These are phyloP conservation scores for Starmerella bombi DNA, from an alignment of 805 yeast species.

Conservation along the genomic window DNA sequence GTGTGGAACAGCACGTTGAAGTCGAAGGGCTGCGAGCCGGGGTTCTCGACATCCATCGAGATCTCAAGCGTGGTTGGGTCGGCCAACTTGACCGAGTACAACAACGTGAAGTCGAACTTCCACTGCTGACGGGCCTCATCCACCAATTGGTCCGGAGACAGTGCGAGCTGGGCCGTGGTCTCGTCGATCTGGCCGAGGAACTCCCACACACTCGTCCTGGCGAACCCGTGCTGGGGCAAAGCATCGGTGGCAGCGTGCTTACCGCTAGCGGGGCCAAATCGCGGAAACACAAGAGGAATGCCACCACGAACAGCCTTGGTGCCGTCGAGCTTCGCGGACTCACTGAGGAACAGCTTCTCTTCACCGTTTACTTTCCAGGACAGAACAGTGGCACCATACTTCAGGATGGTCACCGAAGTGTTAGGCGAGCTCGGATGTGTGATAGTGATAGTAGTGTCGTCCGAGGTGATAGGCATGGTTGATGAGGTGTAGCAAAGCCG, in stretches of 20 bases:
- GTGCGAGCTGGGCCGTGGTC: conserved; percentile 70
- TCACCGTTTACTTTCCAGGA: conserved; percentile 64
- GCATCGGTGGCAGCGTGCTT: conserved; percentile 32
- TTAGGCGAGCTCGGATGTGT: conserved; percentile 12
- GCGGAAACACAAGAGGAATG: conserved; percentile 91
- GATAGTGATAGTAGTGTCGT: conserved; percentile 16
- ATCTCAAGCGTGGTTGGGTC: conserved; percentile 37
- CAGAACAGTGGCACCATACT: conserved; percentile 76
- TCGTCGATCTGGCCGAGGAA: conserved; percentile 72
- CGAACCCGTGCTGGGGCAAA: conserved; percentile 95
- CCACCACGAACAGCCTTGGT: conserved; percentile 94
- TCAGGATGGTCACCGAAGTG: conserved; percentile 46
- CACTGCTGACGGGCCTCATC: conserved; percentile 46
- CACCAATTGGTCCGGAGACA: conserved; percentile 73
- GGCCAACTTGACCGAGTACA: conserved; percentile 49
- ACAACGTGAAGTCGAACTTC: conserved; percentile 63
- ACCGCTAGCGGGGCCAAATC: conserved; percentile 44
- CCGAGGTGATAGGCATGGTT: conserved; percentile 15
- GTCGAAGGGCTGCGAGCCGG: conserved; percentile 44
- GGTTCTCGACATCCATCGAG: conserved; percentile 60
- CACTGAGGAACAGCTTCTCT: conserved; percentile 67
- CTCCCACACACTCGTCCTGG: conserved; percentile 84
- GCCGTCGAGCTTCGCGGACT: conserved; percentile 70
- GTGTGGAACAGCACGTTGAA: conserved; percentile 96
- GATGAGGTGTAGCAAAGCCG: background rate